Evolutionary conservation across 148 eudicot genomes (phyloP).

Genomic region (Linanthus parryae): DNA sequence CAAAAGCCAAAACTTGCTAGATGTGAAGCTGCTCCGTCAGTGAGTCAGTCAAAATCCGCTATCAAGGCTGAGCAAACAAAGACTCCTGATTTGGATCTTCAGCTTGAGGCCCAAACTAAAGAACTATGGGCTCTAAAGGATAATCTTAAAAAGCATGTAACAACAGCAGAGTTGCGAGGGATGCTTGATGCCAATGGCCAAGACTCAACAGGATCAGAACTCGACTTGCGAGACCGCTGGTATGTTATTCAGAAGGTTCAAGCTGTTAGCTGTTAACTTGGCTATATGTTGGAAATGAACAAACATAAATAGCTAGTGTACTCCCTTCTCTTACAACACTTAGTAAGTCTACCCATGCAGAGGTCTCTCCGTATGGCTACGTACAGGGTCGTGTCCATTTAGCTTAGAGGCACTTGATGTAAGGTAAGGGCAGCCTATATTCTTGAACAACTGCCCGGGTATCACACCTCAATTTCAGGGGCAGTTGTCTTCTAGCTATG

Average conservation of each 20-base stretch:
- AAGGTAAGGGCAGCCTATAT: no score
- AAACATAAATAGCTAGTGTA: no score
- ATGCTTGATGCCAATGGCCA: conserved; percentile 89
- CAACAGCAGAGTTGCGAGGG: conserved; percentile 58
- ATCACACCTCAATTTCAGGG: no score
- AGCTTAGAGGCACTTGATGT: no score
- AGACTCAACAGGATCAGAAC: conserved; percentile 77
- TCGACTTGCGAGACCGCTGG: conserved; percentile 89
- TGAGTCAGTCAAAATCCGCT: conserved; percentile 26
- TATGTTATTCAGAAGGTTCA: conserved; percentile 18
- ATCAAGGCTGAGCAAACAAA: conserved; percentile 18
- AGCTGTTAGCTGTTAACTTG: no score
- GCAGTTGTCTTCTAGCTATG: no score
- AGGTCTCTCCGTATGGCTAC: no score
- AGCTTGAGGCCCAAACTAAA: conserved; percentile 73
- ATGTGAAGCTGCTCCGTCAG: conserved; percentile 29
- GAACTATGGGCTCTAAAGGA: conserved; percentile 87
- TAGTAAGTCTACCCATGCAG: no score
- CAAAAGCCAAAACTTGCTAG: conserved; percentile 46
- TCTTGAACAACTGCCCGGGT: no score
- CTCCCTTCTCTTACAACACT: no score
- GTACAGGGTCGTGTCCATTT: no score
- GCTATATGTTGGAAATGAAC: no score
- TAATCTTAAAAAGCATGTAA: conserved; percentile 69
- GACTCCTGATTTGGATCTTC: conserved; percentile 39